Evolutionary conservation across 345 rosid genomes (phyloP).

Genomic region (Hirschfeldia incana): DNA sequence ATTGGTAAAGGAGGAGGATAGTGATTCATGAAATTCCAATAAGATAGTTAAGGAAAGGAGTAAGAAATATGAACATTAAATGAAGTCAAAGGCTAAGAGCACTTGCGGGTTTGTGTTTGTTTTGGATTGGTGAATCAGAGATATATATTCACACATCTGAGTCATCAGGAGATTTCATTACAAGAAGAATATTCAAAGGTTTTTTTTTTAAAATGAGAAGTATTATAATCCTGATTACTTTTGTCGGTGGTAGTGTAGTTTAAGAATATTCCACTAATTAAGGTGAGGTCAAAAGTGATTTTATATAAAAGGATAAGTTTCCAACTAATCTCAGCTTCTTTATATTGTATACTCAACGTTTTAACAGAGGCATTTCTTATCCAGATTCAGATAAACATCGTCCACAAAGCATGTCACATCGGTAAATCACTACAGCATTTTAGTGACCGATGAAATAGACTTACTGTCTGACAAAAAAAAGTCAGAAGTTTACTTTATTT

Average conservation of each 20-base stretch:
- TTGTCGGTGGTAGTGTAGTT: not conserved
- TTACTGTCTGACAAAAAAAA: not conserved
- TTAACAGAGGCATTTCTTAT: not conserved
- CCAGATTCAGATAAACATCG: not conserved
- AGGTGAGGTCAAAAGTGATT: not conserved
- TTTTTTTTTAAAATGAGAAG: not conserved
- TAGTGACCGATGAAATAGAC: not conserved
- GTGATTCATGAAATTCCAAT: slow-evolving; percentile 38
- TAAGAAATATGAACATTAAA: slow-evolving; percentile 18
- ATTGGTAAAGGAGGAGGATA: slow-evolving; percentile 28
- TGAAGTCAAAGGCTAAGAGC: slow-evolving; percentile 33
- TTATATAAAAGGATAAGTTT: not conserved
- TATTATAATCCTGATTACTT: not conserved
- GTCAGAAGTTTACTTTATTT: not conserved
- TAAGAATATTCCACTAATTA: not conserved
- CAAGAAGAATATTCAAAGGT: slow-evolving; percentile 21
- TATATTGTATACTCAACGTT: not conserved
- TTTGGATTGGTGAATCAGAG: slow-evolving; percentile 25
- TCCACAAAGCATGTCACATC: not conserved
- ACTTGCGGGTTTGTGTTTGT: slow-evolving; percentile 25
- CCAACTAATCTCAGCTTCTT: not conserved
- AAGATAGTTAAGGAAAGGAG: slow-evolving; percentile 31
- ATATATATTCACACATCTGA: slow-evolving; percentile 3
- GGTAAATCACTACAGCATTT: not conserved
- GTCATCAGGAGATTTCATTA: slow-evolving; percentile 35